Conservation (phyloP, 2,329 filamentous ascomycete genomes). For the Triangularia setosa region DNA sequence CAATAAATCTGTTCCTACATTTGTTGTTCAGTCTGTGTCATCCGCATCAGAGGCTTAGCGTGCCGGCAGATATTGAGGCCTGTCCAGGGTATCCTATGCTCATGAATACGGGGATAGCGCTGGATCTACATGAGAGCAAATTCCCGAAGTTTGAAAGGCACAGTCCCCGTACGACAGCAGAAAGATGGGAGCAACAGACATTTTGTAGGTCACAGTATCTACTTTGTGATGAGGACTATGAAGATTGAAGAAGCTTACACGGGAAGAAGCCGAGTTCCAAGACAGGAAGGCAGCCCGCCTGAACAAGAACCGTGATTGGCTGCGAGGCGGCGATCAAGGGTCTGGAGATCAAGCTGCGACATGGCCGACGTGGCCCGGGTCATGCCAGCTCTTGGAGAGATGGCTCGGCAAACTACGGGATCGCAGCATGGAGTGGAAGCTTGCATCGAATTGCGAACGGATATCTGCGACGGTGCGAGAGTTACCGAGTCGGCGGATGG, state of each 20-base stretch:
- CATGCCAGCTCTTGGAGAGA: background rate
- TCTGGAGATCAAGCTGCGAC: background rate
- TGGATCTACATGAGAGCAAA: background rate
- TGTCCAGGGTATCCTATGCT: background rate
- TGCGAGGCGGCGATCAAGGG: conserved; percentile 12
- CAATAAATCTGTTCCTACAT: background rate
- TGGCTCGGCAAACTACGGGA: background rate
- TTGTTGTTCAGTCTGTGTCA: background rate
- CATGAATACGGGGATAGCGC: background rate
- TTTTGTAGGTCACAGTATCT: background rate
- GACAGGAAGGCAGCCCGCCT: conserved; percentile 16
- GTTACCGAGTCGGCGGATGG: background rate
- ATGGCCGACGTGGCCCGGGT: background rate
- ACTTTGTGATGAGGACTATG: background rate
- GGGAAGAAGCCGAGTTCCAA: conserved; percentile 3
- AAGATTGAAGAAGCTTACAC: background rate
- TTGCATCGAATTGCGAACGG: background rate
- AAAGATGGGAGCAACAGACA: background rate
- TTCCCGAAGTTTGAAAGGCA: background rate
- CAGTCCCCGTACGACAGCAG: background rate
- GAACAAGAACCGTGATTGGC: conserved; percentile 16
- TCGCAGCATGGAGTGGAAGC: background rate
- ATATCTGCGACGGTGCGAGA: background rate
- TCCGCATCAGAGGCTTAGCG: background rate
- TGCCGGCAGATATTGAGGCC: background rate